phyloP scores from a whole-genome alignment of 139 green algal genomes.

The Marvania coccoides region DNA sequence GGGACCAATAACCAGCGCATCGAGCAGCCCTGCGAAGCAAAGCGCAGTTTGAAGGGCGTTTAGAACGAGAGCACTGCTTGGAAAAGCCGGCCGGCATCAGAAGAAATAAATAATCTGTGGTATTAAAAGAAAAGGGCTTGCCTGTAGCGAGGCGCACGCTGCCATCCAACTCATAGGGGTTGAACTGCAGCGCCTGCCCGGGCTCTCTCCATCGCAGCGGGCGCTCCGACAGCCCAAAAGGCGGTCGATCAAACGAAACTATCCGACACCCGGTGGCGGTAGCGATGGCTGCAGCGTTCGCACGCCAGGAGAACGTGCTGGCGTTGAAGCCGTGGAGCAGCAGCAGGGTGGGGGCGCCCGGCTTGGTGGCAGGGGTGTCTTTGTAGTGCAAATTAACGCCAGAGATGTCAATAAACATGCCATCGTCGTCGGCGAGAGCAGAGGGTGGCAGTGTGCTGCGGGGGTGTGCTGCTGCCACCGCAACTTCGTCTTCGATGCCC shows the following conservation, averaged over 20 bases:
- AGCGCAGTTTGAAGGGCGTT: too few species aligned
- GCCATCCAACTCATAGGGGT: slow-evolving; percentile 44
- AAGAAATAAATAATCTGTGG: too few species aligned
- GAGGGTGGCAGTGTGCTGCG: slow-evolving; percentile 31
- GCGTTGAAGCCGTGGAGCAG: slow-evolving; percentile 64
- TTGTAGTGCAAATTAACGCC: slow-evolving; percentile 58
- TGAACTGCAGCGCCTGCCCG: slow-evolving; percentile 16
- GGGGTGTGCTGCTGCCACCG: slow-evolving; percentile 14
- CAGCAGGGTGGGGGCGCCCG: slow-evolving; percentile 29
- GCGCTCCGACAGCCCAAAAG: slow-evolving; percentile 52
- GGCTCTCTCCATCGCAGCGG: slow-evolving; percentile 32
- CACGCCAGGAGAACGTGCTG: slow-evolving; percentile 42
- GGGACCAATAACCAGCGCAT: slow-evolving; percentile 5
- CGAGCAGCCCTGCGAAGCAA: slow-evolving; percentile 22
- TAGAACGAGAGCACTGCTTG: not conserved
- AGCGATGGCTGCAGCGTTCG: slow-evolving; percentile 20
- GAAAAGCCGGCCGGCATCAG: not conserved
- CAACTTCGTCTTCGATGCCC: not conserved
- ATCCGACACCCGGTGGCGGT: slow-evolving; percentile 28
- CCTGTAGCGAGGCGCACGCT: not conserved
- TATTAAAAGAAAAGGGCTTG: too few species aligned
- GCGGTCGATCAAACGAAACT: slow-evolving; percentile 57
- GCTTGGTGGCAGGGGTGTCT: slow-evolving; percentile 3
- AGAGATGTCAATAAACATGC: slow-evolving; percentile 34
- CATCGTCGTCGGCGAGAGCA: slow-evolving; percentile 48